Evolutionary conservation across 306 rosid genomes (phyloP), one percentile per base, ranked within the genome.

Genomic region (Cucurbita moschata): DNA sequence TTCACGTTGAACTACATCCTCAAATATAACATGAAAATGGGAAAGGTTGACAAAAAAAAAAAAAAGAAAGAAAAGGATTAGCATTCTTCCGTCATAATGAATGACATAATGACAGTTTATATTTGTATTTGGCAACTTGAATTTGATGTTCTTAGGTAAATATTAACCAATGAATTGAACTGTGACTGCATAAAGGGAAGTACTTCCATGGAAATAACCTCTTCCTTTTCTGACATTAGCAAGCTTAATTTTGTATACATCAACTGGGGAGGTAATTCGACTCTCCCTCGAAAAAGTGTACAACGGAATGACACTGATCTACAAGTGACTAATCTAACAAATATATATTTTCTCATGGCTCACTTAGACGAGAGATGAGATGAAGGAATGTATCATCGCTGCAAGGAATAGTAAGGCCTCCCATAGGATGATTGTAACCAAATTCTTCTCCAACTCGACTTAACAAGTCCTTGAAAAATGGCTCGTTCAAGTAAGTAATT

Each of bases 371-470:
- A 68, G 73, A 68, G 40, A 68, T 68, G 57, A 68, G 57, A 68
- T 68, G 57, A 50, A 68, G 47, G 73, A 68, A 68, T 13, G 43
- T 47, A 47, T 68, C 57, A 47, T 68, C 42, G 18, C 56, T 47
- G 73, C 57, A 68, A 23, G 59, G 74, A 30, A 50, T 70, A 26
- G 74, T 70, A 9, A 70, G 59, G 59, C 74, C 59, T 70, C 74
- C 74, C 74, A 70, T 70, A 50, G 74, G 59, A 70, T 70, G 74
- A 30, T 50, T 51, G 14, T 50, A 70, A 70, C 74, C 74, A 70
- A 49, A 70, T 50, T 70, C 74, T 70, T 70, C 59, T 70, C 10
- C 74, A 35, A 53, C 59, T 50, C 16, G 74, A 50, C 30, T 70
- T 8, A 70, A 44, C 74, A 70, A 6, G 59, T 70, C 74, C 59